A percentile compares a stretch with the other conserved stretches of the same genome.
Evolutionary conservation across 768 basidiomycete genomes (phyloP).

Genomic region (Crepidotus variabilis): DNA sequence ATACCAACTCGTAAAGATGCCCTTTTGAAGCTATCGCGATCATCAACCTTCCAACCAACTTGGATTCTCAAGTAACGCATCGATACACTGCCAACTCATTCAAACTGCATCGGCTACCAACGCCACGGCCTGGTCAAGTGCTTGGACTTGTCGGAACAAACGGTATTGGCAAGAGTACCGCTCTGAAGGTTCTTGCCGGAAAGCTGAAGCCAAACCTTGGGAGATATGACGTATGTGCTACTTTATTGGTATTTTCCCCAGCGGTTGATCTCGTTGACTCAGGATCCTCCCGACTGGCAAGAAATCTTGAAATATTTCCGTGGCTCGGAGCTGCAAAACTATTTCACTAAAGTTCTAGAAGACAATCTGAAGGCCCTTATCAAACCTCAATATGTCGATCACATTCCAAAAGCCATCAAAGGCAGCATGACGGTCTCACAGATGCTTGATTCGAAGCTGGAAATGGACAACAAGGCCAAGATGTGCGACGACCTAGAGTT

Average conservation of each 20-base stretch:
- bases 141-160: constrained; percentile 99
- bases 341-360: constrained; percentile 98
- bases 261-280: constrained; percentile 3
- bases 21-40: constrained; percentile 99
- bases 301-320: constrained; percentile 98
- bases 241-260: neutral
- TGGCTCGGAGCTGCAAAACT: constrained; percentile 98
- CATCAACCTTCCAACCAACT: constrained; percentile 97
- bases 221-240: constrained; percentile 77
- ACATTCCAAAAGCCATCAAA: constrained; percentile 96
- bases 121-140: constrained; percentile 95
- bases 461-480: constrained; percentile 83
- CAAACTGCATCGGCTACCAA: constrained; percentile 97
- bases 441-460: constrained; percentile 91
- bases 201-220: constrained; percentile 98
- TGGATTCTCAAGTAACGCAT: constrained; percentile 95
- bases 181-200: constrained; percentile 93
- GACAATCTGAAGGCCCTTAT: constrained; percentile 98
- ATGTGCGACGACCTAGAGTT: constrained; percentile 88
- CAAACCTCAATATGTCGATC: constrained; percentile 99
- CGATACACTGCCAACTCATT: constrained; percentile 98
- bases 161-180: constrained; percentile 99
- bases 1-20: constrained; percentile 54
- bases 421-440: constrained; percentile 78
- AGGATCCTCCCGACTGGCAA: constrained; percentile 99